Evolutionary conservation across 768 basidiomycete species (phyloP).

Genomic region (Leccinellum luteum): DNA sequence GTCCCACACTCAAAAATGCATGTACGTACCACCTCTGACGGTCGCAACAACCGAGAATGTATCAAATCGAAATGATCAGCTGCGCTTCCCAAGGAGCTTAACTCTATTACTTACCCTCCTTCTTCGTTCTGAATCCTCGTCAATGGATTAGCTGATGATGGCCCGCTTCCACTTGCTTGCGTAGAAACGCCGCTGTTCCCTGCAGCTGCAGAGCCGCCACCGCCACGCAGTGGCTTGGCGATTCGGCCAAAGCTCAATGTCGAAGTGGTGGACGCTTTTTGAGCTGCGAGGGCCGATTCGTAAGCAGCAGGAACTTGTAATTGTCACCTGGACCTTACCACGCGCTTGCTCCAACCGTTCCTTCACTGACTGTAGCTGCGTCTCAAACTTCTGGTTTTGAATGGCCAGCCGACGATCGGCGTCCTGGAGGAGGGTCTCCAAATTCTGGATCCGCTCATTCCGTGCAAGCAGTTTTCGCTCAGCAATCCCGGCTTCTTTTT

Average conservation of each 20-base stretch:
- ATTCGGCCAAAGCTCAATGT: slow-evolving; percentile 89
- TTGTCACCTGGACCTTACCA: slow-evolving; percentile 49
- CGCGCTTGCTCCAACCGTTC: slow-evolving; percentile 91
- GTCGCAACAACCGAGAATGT: slow-evolving; percentile 17
- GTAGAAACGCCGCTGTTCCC: slow-evolving; percentile 39
- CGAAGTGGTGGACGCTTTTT: slow-evolving; percentile 70
- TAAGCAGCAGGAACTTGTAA: slow-evolving; percentile 15
- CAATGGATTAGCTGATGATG: slow-evolving; percentile 60
- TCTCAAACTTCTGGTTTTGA: slow-evolving; percentile 95
- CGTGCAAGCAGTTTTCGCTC: slow-evolving; percentile 95
- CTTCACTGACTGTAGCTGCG: slow-evolving; percentile 87
- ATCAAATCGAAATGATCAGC: slow-evolving; percentile 17
- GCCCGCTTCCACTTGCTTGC: slow-evolving; percentile 40
- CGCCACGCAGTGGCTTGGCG: slow-evolving; percentile 94
- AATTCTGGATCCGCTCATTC: slow-evolving; percentile 96
- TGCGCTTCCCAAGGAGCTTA: slow-evolving; percentile 8
- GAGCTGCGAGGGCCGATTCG: slow-evolving; percentile 47
- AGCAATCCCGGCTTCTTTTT: slow-evolving; percentile 96
- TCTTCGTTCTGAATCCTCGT: slow-evolving; percentile 80
- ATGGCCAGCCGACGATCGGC: slow-evolving; percentile 89
- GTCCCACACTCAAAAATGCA: slow-evolving; percentile 11
- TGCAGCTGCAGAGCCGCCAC: slow-evolving; percentile 61
- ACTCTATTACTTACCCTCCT: slow-evolving; percentile 49
- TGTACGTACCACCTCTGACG: slow-evolving; percentile 34
- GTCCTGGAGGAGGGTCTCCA: slow-evolving; percentile 89